A percentile compares a stretch with the other conserved stretches of the same genome.
phyloP scores from a whole-genome alignment of 2,329 filamentous ascomycete genomes.

The Tolypocladium paradoxum region DNA sequence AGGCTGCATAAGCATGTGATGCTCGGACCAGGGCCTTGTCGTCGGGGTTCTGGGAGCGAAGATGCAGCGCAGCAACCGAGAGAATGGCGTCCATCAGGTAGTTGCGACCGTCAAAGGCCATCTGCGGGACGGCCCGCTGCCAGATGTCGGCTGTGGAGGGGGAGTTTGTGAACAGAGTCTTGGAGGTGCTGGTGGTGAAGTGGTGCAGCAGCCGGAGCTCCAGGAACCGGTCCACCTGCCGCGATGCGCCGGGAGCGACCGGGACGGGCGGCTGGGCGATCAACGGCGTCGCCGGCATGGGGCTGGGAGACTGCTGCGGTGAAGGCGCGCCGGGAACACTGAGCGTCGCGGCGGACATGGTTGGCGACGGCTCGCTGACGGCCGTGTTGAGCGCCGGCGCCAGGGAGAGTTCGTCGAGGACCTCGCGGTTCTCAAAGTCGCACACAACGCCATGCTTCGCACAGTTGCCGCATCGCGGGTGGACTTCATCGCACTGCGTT shows the following conservation, averaged over 20 bases:
- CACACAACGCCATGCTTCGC: slow-evolving; percentile 55
- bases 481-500: slow-evolving; percentile 51
- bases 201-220: slow-evolving; percentile 56
- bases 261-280: slow-evolving; percentile 5
- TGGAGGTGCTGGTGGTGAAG: slow-evolving; percentile 49
- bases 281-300: not conserved
- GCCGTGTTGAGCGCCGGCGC: slow-evolving; percentile 17
- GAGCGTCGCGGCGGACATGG: slow-evolving; percentile 10
- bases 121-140: slow-evolving; percentile 46
- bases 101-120: slow-evolving; percentile 47
- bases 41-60: slow-evolving; percentile 44
- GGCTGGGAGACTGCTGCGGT: not conserved
- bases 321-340: slow-evolving; percentile 12
- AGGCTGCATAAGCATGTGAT: slow-evolving; percentile 55
- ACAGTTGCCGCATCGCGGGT: slow-evolving; percentile 56
- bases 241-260: slow-evolving; percentile 18
- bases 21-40: slow-evolving; percentile 50
- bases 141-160: slow-evolving; percentile 45
- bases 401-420: slow-evolving; percentile 32
- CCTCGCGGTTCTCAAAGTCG: slow-evolving; percentile 48
- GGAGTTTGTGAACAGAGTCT: slow-evolving; percentile 46
- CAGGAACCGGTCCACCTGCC: slow-evolving; percentile 35
- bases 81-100: slow-evolving; percentile 54
- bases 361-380: not conserved
- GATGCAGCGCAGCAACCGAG: slow-evolving; percentile 52